Evolutionary conservation across 148 eudicot genomes (phyloP).

Genomic region (Chenopodium quinoa): DNA sequence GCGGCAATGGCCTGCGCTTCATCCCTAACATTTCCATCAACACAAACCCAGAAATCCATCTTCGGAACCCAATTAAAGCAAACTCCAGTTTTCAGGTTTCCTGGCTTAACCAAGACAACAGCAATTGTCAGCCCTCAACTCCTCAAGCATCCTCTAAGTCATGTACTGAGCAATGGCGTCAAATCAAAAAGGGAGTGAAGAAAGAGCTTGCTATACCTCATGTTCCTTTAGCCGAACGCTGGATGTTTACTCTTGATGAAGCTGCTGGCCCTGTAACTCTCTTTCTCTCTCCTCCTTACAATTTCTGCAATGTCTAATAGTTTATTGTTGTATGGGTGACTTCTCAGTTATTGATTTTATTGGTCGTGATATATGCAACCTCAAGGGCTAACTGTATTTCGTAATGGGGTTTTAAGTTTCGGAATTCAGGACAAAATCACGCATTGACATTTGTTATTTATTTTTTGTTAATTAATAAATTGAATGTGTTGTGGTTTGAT

Average conservation of each 20-base stretch:
- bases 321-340: not conserved
- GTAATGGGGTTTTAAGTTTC: no score
- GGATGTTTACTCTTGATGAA: slow-evolving; percentile 75
- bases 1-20: slow-evolving; percentile 53
- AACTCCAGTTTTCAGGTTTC: slow-evolving; percentile 43
- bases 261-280: slow-evolving; percentile 57
- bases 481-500: not conserved
- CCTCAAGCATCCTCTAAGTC: not conserved
- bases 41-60: slow-evolving; percentile 38
- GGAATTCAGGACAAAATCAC: no score
- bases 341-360: no score
- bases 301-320: not conserved
- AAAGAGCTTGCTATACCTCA: slow-evolving; percentile 7
- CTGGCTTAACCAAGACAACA: slow-evolving; percentile 33
- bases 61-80: slow-evolving; percentile 22
- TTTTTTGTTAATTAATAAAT: no score
- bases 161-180: not conserved
- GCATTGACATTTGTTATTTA: no score
- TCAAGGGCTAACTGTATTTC: no score
- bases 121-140: not conserved
- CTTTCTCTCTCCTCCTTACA: not conserved
- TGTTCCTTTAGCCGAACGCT: slow-evolving; percentile 66
- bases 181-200: slow-evolving; percentile 25
- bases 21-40: slow-evolving; percentile 35
- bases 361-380: no score